These are phyloP conservation scores for Capillidium heterosporum DNA, from an alignment of 371 early-diverging fungal genomes.

Conservation along the genomic window DNA sequence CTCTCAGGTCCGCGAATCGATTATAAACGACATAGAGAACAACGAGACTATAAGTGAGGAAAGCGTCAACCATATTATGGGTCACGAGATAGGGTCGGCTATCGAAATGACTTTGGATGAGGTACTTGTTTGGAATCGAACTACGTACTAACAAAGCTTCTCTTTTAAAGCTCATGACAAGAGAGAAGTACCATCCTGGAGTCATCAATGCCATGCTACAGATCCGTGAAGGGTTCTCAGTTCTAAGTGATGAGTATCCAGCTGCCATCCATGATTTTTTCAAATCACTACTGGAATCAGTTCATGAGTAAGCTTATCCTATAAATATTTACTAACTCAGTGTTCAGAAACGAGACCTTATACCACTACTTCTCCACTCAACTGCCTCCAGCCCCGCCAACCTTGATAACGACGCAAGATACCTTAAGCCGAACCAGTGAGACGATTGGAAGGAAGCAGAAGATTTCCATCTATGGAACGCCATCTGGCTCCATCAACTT, in stretches of 20 bases:
- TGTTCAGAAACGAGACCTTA: conserved; percentile 4
- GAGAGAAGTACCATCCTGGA: not conserved
- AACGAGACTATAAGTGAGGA: not conserved
- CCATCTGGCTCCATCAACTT: not conserved
- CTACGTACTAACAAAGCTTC: not conserved
- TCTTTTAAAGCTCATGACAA: not conserved
- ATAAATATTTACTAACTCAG: not conserved
- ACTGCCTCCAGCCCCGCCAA: conserved; percentile 5
- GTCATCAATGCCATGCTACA: not conserved
- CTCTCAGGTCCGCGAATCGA: not conserved
- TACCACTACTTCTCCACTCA: conserved; percentile 7
- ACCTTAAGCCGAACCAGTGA: not conserved
- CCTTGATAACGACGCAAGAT: not conserved
- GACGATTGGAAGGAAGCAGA: too few relatives aligned
- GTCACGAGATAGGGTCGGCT: not conserved
- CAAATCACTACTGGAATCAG: not conserved
- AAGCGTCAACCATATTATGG: conserved; percentile 3
- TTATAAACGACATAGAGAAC: not conserved
- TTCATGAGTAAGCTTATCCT: conserved; percentile 5
- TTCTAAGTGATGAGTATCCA: not conserved
- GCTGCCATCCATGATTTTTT: conserved; percentile 5
- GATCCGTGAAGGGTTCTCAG: conserved; percentile 1
- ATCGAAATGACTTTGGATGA: conserved; percentile 2
- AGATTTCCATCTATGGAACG: not conserved
- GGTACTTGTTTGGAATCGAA: not conserved